These are phyloP conservation scores for Camelina neglecta DNA, from an alignment of 345 rosid species.

Conservation along the genomic window DNA sequence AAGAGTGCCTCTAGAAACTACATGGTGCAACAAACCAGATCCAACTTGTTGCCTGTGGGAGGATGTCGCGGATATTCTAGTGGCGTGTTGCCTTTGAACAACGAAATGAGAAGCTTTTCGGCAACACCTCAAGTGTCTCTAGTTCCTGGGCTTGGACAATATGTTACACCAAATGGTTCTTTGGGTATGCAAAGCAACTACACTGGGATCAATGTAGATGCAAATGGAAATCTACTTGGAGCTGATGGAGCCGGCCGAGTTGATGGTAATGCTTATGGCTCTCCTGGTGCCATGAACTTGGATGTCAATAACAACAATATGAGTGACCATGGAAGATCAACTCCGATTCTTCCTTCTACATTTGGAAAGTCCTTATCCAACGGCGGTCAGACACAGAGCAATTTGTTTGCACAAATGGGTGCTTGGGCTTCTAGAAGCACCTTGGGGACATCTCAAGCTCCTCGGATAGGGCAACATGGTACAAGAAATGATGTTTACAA, in stretches of 20 bases:
- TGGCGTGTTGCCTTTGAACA: background rate
- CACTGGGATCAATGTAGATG: background rate
- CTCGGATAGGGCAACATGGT: constrained; percentile 9
- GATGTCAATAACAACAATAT: background rate
- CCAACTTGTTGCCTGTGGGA: constrained; percentile 8
- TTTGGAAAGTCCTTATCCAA: background rate
- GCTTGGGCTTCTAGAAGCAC: background rate
- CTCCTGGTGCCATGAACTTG: constrained; percentile 28
- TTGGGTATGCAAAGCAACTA: constrained; percentile 14
- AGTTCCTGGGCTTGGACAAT: constrained; percentile 11
- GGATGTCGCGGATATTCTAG: background rate
- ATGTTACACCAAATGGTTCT: background rate
- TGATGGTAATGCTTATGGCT: background rate
- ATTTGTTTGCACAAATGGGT: background rate
- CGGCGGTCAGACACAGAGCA: background rate
- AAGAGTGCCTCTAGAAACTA: constrained; percentile 10
- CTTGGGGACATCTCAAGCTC: constrained; percentile 16
- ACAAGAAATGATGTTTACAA: background rate
- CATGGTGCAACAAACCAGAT: background rate
- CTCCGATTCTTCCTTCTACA: background rate
- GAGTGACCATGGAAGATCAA: constrained; percentile 23
- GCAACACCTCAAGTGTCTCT: constrained; percentile 14
- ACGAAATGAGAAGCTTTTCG: background rate
- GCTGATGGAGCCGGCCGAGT: background rate
- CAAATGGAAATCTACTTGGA: background rate